Conservation (phyloP, 2,329 filamentous ascomycete genomes). For the Neurospora sp. region DNA sequence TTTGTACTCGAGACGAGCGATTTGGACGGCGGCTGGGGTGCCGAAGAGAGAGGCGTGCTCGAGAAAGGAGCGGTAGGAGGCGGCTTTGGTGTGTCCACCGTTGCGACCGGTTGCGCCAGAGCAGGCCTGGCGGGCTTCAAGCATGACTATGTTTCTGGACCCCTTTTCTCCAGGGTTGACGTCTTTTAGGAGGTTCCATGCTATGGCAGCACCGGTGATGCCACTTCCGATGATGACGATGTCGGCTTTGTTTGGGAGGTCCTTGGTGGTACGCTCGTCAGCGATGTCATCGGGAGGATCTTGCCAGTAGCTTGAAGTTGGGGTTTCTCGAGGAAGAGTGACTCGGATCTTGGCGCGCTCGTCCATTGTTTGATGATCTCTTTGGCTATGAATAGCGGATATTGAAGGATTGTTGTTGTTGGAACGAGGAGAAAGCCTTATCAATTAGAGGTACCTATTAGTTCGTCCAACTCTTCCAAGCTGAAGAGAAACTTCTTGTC, state of each 20-base stretch:
- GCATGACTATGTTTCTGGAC: constrained; percentile 39
- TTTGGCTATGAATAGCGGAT: constrained; percentile 34
- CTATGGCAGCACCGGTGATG: constrained; percentile 51
- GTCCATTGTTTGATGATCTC: constrained; percentile 22
- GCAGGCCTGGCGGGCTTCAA: constrained; percentile 56
- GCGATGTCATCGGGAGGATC: constrained; percentile 38
- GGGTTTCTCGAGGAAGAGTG: constrained; percentile 38
- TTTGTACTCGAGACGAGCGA: constrained; percentile 40
- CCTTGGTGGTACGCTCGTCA: constrained; percentile 37
- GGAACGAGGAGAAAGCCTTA: not conserved
- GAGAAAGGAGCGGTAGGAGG: constrained; percentile 38
- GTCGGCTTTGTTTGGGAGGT: constrained; percentile 43
- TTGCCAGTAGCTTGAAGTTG: constrained; percentile 55
- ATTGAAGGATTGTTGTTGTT: not conserved
- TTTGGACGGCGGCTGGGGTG: constrained; percentile 36
- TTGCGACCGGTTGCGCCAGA: constrained; percentile 57
- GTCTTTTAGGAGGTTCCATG: constrained; percentile 37
- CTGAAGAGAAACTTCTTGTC: not conserved
- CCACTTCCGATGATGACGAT: constrained; percentile 55
- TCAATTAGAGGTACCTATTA: not conserved
- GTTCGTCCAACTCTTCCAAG: not conserved
- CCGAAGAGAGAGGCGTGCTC: constrained; percentile 36
- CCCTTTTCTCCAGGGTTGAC: not conserved
- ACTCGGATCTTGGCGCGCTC: constrained; percentile 27
- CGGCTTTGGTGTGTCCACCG: constrained; percentile 36